Conservation (phyloP, 176 grass and related monocot species). For the Zoysia japonica region DNA sequence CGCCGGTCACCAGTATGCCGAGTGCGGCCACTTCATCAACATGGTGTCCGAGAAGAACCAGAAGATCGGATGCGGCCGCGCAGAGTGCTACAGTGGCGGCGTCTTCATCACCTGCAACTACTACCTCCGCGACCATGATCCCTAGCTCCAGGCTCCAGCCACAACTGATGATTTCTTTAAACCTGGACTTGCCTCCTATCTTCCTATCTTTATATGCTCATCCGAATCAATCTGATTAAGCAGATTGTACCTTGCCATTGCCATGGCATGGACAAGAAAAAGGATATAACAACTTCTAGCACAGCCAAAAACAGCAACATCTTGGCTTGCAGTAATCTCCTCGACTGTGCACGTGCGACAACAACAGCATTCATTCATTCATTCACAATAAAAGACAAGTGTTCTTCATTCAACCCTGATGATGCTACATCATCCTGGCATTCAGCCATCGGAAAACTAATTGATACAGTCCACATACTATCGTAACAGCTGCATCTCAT, state of each 20-base stretch:
- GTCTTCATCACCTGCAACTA: slow-evolving; percentile 56
- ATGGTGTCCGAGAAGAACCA: not conserved
- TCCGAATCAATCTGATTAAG: too few relatives aligned
- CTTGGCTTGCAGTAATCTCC: not conserved
- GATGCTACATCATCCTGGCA: slow-evolving; percentile 15
- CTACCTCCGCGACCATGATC: not conserved
- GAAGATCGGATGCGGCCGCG: slow-evolving; percentile 31
- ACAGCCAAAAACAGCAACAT: not conserved
- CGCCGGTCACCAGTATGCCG: not conserved
- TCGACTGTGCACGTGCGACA: not conserved
- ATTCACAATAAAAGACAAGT: not conserved
- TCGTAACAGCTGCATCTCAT: not conserved
- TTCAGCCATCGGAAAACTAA: not conserved
- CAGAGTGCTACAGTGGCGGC: slow-evolving; percentile 22
- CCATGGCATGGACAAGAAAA: not conserved
- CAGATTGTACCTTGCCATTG: too few relatives aligned
- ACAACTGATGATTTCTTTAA: not conserved
- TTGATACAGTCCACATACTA: not conserved
- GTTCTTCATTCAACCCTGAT: not conserved
- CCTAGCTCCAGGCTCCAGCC: not conserved
- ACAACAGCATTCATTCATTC: not conserved
- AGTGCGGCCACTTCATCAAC: slow-evolving; percentile 49
- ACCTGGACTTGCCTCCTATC: not conserved
- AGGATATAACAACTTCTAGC: not conserved
- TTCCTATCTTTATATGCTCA: too few relatives aligned